Evolutionary conservation across 1,139 yeast genomes (phyloP).

Genomic region (Yamadazyma atlantica): DNA sequence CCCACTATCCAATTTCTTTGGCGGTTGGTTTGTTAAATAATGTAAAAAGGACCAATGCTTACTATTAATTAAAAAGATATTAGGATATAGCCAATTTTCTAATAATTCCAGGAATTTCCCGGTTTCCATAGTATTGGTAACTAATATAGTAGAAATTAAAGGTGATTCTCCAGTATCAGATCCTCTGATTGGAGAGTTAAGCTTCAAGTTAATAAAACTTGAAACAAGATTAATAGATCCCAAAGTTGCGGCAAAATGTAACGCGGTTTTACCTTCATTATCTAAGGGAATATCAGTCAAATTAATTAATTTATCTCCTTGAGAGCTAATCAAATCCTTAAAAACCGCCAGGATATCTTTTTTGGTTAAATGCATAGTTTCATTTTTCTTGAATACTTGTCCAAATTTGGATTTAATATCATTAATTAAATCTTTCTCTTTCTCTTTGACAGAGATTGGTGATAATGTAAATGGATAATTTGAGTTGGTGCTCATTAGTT

Average conservation of each 20-base stretch:
- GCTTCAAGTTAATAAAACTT: constrained; percentile 34
- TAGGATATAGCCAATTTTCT: constrained; percentile 37
- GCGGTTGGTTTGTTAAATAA: constrained; percentile 30
- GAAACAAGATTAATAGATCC: constrained; percentile 40
- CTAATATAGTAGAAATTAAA: constrained; percentile 39
- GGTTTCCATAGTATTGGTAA: constrained; percentile 47
- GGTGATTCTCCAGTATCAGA: constrained; percentile 42
- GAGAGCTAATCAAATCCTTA: constrained; percentile 20
- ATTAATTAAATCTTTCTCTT: constrained; percentile 37
- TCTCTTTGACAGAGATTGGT: constrained; percentile 43
- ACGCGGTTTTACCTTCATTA: constrained; percentile 43
- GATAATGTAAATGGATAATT: constrained; percentile 55
- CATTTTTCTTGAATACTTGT: constrained; percentile 45
- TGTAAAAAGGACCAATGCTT: constrained; percentile 38
- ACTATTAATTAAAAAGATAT: constrained; percentile 36
- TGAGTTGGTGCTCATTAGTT: constrained; percentile 23
- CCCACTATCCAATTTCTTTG: constrained; percentile 31
- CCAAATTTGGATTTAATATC: constrained; percentile 55
- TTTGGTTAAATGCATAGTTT: constrained; percentile 30
- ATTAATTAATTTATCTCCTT: constrained; percentile 9
- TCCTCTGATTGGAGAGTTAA: constrained; percentile 45
- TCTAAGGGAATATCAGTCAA: constrained; percentile 42
- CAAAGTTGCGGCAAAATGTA: constrained; percentile 47
- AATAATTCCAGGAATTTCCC: constrained; percentile 40
- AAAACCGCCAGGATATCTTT: constrained; percentile 31